Conservation (phyloP, 176 grass and related monocot genomes). For the Aegilops longissima region DNA sequence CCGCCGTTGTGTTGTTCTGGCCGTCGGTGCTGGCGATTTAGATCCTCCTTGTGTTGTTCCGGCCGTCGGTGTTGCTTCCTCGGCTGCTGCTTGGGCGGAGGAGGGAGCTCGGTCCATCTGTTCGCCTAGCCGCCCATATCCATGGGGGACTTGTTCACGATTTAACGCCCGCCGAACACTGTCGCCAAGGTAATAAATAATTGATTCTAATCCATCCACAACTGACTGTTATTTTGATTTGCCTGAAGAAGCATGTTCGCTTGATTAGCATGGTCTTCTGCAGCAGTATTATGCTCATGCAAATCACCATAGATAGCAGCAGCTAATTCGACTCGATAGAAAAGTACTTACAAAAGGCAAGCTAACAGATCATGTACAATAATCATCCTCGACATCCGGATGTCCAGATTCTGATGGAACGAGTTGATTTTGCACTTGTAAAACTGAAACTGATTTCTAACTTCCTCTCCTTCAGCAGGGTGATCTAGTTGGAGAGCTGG, state of each 20-base stretch:
- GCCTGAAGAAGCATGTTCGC: too few species aligned
- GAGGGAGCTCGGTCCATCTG: not conserved
- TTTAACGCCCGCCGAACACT: not conserved
- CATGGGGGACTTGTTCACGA: slow-evolving; percentile 35
- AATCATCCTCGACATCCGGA: not conserved
- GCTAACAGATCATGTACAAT: not conserved
- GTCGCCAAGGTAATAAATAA: slow-evolving; percentile 21
- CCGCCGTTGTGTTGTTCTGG: too few species aligned
- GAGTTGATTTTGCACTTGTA: too few species aligned
- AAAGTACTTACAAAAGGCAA: not conserved
- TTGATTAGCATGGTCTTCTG: too few species aligned
- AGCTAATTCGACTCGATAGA: not conserved
- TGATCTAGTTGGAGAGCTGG: too few species aligned
- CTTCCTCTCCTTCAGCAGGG: too few species aligned
- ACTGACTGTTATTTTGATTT: not conserved
- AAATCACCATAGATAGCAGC: not conserved
- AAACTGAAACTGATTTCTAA: too few species aligned
- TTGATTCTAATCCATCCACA: not conserved
- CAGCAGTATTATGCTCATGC: not conserved
- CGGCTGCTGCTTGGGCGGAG: too few species aligned
- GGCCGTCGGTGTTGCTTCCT: too few species aligned
- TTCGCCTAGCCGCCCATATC: too few species aligned
- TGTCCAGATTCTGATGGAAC: not conserved
- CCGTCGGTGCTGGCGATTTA: too few species aligned
- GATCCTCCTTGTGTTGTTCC: too few species aligned